These are phyloP conservation scores for Xylaria palmicola DNA, from an alignment of 495 filamentous ascomycete species.

Conservation along the genomic window DNA sequence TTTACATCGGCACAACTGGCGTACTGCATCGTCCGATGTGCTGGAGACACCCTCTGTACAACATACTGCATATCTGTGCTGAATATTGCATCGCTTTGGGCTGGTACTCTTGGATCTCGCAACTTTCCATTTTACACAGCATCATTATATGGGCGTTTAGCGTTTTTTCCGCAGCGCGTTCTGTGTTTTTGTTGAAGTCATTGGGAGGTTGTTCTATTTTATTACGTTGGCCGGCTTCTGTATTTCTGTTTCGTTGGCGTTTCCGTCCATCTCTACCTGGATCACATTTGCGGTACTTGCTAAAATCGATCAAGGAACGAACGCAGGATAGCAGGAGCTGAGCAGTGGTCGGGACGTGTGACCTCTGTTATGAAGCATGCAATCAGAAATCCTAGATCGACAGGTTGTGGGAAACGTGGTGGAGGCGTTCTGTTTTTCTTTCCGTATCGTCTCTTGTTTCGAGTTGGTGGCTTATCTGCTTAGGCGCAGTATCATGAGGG, in stretches of 20 bases:
- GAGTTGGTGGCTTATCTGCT: not conserved
- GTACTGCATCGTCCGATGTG: slow-evolving; percentile 26
- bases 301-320: slow-evolving; percentile 20
- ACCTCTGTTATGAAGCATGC: slow-evolving; percentile 20
- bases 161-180: slow-evolving; percentile 19
- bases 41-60: slow-evolving; percentile 38
- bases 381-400: not conserved
- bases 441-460: slow-evolving; percentile 1
- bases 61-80: slow-evolving; percentile 32
- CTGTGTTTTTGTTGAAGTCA: not conserved
- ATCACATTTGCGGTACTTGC: slow-evolving; percentile 23
- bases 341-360: slow-evolving; percentile 24
- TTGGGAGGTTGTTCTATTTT: not conserved
- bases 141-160: slow-evolving; percentile 14
- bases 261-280: slow-evolving; percentile 14
- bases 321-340: slow-evolving; percentile 30
- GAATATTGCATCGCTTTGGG: slow-evolving; percentile 16
- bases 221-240: not conserved
- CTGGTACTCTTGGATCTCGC: not conserved
- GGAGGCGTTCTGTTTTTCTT: not conserved
- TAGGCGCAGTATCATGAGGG: not conserved
- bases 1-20: slow-evolving; percentile 24
- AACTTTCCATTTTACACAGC: slow-evolving; percentile 7
- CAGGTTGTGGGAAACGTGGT: not conserved
- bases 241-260: slow-evolving; percentile 4